Percentiles rank a stretch among this genome's conserved stretches.
phyloP scores from a whole-genome alignment of 495 filamentous ascomycete species.

The Penicillium cosmopolitanum region DNA sequence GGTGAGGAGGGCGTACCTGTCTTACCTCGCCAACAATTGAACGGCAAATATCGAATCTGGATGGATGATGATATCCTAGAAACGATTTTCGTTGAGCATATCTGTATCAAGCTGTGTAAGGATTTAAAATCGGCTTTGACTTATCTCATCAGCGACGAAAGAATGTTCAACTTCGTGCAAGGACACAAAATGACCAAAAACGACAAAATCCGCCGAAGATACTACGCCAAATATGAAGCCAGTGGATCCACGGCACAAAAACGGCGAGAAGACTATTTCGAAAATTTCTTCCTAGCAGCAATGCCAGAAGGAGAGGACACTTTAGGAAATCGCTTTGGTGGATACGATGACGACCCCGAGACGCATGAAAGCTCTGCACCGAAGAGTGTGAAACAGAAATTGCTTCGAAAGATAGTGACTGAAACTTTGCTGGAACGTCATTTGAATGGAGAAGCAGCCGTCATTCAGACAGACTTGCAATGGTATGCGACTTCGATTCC shows the following conservation, averaged over 20 bases:
- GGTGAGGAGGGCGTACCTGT: constrained; percentile 50
- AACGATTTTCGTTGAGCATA: constrained; percentile 63
- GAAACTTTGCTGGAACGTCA: constrained; percentile 56
- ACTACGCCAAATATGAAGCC: constrained; percentile 19
- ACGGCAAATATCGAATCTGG: constrained; percentile 56
- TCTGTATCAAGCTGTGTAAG: constrained; percentile 58
- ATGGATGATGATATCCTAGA: constrained; percentile 66
- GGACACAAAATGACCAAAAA: constrained; percentile 19
- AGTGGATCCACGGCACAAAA: background rate
- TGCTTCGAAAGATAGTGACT: constrained; percentile 58
- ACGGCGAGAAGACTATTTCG: constrained; percentile 31
- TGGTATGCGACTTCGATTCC: constrained; percentile 54
- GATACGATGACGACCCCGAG: constrained; percentile 24
- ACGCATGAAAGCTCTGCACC: constrained; percentile 27
- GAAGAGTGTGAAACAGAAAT: constrained; percentile 49
- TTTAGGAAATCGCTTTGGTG: constrained; percentile 21
- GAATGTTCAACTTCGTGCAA: constrained; percentile 47
- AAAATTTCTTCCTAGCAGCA: constrained; percentile 49
- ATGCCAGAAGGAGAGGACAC: constrained; percentile 30
- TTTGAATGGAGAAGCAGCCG: constrained; percentile 55
- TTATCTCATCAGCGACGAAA: constrained; percentile 39
- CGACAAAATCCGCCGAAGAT: constrained; percentile 30
- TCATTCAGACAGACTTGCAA: constrained; percentile 58
- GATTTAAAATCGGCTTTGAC: constrained; percentile 51
- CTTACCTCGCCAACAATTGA: constrained; percentile 54